Conservation (phyloP, 345 rosid species). For the Moricandia moricandioides region DNA sequence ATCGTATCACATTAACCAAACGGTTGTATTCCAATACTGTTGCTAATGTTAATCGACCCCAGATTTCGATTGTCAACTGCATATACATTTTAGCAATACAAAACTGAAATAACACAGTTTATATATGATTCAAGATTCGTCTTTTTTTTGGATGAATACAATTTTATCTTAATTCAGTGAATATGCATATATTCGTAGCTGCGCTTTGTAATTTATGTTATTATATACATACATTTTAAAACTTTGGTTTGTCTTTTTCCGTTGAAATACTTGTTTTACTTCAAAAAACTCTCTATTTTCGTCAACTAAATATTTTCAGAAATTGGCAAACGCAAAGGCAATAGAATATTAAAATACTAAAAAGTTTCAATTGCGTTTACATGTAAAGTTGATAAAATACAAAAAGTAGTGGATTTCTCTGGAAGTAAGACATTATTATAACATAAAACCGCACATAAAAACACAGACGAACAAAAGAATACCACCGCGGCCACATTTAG, state of each 20-base stretch:
- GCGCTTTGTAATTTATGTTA: background rate
- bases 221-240: background rate
- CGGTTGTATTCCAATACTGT: background rate
- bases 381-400: background rate
- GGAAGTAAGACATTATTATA: background rate
- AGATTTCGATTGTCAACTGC: background rate
- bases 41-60: background rate
- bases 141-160: background rate
- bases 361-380: background rate
- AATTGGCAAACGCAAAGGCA: background rate
- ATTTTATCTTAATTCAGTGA: background rate
- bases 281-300: background rate
- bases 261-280: background rate
- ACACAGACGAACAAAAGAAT: background rate
- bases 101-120: background rate
- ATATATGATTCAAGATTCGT: background rate
- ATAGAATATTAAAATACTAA: background rate
- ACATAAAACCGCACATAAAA: background rate
- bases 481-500: background rate
- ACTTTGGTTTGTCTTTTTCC: background rate
- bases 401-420: background rate
- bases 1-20: background rate
- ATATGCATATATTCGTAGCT: background rate
- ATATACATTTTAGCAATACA: background rate
- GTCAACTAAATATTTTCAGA: background rate